Conservation (phyloP, 305 asterid species). For the Rubia peregrina region DNA sequence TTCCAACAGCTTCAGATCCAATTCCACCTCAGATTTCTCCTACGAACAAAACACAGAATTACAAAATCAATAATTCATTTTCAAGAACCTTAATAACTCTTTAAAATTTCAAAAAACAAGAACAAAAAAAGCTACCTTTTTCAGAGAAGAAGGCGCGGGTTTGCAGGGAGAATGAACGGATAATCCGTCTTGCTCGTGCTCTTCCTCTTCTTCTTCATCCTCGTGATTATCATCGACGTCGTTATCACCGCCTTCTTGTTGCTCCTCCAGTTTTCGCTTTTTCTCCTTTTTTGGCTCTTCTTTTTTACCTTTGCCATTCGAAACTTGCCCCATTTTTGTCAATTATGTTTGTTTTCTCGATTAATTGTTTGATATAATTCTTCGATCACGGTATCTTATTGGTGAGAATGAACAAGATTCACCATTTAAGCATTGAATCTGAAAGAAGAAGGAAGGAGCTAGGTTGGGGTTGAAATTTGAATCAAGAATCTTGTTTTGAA, state of each 20-base stretch:
- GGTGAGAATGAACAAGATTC: neutral
- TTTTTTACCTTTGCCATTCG: conserved; percentile 17
- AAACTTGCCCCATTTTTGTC: conserved; percentile 22
- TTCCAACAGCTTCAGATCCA: conserved; percentile 76
- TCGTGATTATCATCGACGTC: conserved; percentile 16
- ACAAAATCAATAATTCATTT: neutral
- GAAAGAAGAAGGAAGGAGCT: neutral
- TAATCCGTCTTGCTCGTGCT: conserved; percentile 75
- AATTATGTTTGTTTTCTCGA: neutral
- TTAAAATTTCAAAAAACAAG: too few relatives aligned
- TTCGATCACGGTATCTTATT: neutral
- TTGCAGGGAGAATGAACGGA: conserved; percentile 98
- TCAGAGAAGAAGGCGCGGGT: conserved; percentile 47
- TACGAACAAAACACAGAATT: conserved; percentile 14
- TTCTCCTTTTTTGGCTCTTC: conserved; percentile 14
- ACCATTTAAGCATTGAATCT: neutral
- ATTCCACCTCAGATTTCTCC: conserved; percentile 85
- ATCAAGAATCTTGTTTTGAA: neutral
- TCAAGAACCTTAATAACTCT: neutral
- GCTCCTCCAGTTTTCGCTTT: conserved; percentile 26
- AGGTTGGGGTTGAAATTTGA: conserved; percentile 6
- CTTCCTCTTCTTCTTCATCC: conserved; percentile 28
- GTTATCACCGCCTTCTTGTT: conserved; percentile 18
- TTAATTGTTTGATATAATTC: neutral
- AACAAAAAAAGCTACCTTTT: conserved; percentile 31